Conservation (phyloP, 345 rosid species). For the Syzygium oleosum region DNA sequence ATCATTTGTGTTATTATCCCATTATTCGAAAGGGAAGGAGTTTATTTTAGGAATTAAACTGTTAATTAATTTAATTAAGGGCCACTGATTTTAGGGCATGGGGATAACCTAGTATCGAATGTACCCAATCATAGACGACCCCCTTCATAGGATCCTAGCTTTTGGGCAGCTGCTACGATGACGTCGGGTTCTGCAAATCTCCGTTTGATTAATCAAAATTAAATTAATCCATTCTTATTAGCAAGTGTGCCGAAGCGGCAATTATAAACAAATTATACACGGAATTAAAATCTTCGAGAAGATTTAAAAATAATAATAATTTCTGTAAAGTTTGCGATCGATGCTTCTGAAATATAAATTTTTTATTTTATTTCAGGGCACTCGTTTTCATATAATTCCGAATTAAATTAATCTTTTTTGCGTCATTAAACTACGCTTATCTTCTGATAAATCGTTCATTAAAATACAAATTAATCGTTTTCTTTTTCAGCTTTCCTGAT, state of each 20-base stretch:
- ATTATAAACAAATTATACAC: background rate
- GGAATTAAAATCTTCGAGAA: background rate
- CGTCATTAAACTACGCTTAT: background rate
- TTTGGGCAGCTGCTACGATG: slow-evolving; percentile 17
- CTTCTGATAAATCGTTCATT: background rate
- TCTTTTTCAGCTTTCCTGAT: slow-evolving; percentile 10
- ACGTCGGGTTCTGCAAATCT: background rate
- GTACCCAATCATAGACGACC: background rate
- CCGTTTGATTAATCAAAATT: background rate
- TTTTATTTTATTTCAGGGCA: fast-evolving
- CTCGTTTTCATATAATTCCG: background rate
- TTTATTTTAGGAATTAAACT: background rate
- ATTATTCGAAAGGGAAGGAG: background rate
- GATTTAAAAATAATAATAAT: background rate
- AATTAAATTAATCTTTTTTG: background rate
- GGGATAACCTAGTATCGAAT: background rate
- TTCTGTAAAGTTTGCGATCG: background rate
- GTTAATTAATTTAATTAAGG: background rate
- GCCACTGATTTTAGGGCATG: background rate
- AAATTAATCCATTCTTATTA: background rate
- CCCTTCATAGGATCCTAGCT: slow-evolving; percentile 30
- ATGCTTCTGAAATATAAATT: background rate
- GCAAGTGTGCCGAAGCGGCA: background rate
- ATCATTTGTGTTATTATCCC: background rate
- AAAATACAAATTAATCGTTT: background rate